Base-by-base conservation (phyloP, 176 grass and related monocot genomes). In the Raddia distichophylla region DNA sequence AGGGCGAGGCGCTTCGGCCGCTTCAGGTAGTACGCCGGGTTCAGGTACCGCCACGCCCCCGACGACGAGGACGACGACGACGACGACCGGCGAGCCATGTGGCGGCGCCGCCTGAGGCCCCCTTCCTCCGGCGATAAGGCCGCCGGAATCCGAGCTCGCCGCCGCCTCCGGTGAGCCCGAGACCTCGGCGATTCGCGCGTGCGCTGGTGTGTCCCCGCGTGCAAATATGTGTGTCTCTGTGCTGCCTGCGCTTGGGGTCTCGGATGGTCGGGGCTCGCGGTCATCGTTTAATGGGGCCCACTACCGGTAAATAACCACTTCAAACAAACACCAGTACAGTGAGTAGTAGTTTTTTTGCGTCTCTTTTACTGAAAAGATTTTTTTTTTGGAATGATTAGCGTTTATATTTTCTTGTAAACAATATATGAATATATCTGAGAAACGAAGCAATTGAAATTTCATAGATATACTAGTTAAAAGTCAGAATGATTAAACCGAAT, bases 11-110 rank as follows among this genome's bases (percentile, higher is more conserved):
- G 88, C 86, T 93, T 95, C 72, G 93, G 97, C 83, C 97, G 93
- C 87, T 95, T 99, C 66, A 99, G 90, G 73, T 99, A 99, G 67
- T 95, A 95, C 12, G 91, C 86, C 5, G 96, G 96, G 93, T 93
- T 94, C 27, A 99, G 80, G 89, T 95, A 93, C 76, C 91, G 90
- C 93, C 85, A 91, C 17, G 72, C 67, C 62, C 83, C 87, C 54
- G 86, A 93, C 69, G 90, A 90, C 1, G 88, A 94, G 10, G 95
- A 94, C 1, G 85, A 87, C 27, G 27, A 27, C 27, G 27, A 27
- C 27, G 27, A 27, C 40, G 88, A 89, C 80, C 85, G 64, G 32
- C 89, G 84, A 20, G 84, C 76, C 90, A 87, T 89, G 18, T 72
- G 5, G 27, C 27, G 27, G 27, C 18, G 53, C 51, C 68, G 18